phyloP scores from a whole-genome alignment of 257 asterid species.

The Echium plantagineum region DNA sequence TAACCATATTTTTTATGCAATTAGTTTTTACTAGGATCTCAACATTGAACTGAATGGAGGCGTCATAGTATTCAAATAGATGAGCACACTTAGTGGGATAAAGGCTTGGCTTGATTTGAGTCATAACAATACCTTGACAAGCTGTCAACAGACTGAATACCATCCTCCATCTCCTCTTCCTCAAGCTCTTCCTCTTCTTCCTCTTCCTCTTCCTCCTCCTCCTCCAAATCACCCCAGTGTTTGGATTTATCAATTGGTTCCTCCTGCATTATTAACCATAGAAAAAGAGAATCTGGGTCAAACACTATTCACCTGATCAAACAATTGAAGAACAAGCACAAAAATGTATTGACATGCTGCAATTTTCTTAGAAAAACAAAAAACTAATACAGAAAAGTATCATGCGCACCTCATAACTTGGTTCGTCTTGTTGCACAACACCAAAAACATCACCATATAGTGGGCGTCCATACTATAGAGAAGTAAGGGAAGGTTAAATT shows the following conservation, averaged over 20 bases:
- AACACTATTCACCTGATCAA: not conserved
- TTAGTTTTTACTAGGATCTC: not conserved
- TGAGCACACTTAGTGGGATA: too few species aligned
- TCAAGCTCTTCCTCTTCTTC: constrained; percentile 67
- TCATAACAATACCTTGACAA: constrained; percentile 48
- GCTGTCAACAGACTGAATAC: constrained; percentile 85
- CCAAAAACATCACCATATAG: constrained; percentile 94
- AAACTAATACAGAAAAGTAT: not conserved
- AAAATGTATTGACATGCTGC: not conserved
- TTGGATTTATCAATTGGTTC: constrained; percentile 83
- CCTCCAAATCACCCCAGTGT: constrained; percentile 98
- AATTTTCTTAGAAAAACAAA: not conserved
- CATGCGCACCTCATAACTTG: constrained; percentile 55
- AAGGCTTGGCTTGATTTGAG: too few species aligned
- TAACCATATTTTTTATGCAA: too few species aligned
- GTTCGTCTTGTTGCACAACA: constrained; percentile 68
- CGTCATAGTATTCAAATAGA: too few species aligned
- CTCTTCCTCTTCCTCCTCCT: constrained; percentile 71
- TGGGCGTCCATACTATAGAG: constrained; percentile 64
- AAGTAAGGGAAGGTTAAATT: not conserved
- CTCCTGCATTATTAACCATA: constrained; percentile 35
- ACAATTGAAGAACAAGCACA: not conserved
- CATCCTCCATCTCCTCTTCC: constrained; percentile 79
- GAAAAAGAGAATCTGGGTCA: not conserved
- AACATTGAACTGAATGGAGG: too few species aligned